Conservation (phyloP, 805 yeast genomes). For the Cyberlindnera euphorbiiphila region DNA sequence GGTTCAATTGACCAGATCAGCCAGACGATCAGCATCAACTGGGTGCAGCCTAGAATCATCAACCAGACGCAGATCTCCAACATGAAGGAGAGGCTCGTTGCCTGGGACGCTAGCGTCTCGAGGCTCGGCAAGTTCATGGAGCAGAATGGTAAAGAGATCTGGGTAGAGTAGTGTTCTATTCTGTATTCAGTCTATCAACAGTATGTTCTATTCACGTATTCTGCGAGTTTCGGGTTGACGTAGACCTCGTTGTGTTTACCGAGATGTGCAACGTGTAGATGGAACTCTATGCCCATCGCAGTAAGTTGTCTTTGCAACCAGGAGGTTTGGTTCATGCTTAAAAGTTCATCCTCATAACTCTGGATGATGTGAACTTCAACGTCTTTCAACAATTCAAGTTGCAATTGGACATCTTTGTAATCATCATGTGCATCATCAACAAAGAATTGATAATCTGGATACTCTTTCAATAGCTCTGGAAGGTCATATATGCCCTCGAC, state of each 20-base stretch:
- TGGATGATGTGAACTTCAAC: constrained; percentile 44
- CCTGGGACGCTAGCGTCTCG: constrained; percentile 77
- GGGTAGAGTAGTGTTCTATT: constrained; percentile 40
- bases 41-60: constrained; percentile 97
- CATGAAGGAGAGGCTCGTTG: constrained; percentile 67
- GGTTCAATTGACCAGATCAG: constrained; percentile 91
- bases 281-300: constrained; percentile 15
- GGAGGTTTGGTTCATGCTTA: constrained; percentile 48
- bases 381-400: constrained; percentile 5
- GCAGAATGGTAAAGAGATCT: constrained; percentile 56
- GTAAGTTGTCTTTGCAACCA: constrained; percentile 36
- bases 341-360: constrained; percentile 63
- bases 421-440: constrained; percentile 54
- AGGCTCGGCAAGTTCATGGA: constrained; percentile 60
- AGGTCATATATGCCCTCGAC: constrained; percentile 73
- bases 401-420: constrained; percentile 15
- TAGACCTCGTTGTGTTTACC: constrained; percentile 71
- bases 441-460: constrained; percentile 55
- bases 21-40: constrained; percentile 71
- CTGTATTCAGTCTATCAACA: neutral
- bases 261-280: constrained; percentile 34
- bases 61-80: constrained; percentile 72
- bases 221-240: constrained; percentile 36
- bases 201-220: constrained; percentile 24
- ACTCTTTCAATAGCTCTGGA: constrained; percentile 48